Conservation (phyloP, 164 flowering plant species). For the Sedum album region DNA sequence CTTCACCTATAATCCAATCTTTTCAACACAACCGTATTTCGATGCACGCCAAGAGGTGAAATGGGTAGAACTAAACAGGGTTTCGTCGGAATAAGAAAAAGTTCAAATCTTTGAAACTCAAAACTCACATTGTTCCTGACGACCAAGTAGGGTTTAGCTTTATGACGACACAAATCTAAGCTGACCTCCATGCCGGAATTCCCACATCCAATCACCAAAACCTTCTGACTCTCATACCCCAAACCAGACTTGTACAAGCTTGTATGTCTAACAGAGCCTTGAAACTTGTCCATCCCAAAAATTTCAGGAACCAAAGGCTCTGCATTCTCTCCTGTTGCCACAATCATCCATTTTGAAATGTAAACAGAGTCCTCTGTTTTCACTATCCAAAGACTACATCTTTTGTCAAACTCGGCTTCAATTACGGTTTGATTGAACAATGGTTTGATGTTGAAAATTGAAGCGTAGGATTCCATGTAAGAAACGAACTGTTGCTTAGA, state of each 20-base stretch:
- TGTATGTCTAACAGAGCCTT: constrained; percentile 56
- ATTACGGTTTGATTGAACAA: constrained; percentile 45
- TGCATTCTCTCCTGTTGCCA: constrained; percentile 90
- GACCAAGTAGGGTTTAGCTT: constrained; percentile 84
- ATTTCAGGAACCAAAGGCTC: constrained; percentile 69
- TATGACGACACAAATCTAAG: constrained; percentile 73
- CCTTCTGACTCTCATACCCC: constrained; percentile 48
- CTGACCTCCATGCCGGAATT: constrained; percentile 99
- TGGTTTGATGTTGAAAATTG: constrained; percentile 40
- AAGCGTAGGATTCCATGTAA: constrained; percentile 79
- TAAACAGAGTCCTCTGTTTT: constrained; percentile 41
- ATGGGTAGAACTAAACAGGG: not conserved
- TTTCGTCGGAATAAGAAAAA: not conserved
- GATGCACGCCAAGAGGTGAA: not conserved
- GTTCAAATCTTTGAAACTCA: constrained; percentile 24
- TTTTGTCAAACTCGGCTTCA: constrained; percentile 45
- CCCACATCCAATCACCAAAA: constrained; percentile 86
- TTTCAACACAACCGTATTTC: no score
- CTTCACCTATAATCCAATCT: not conserved
- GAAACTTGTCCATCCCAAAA: constrained; percentile 49
- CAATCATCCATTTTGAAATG: constrained; percentile 59
- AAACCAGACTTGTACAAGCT: constrained; percentile 67
- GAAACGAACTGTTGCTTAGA: constrained; percentile 64
- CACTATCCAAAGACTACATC: constrained; percentile 50
- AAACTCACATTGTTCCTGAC: constrained; percentile 74